phyloP scores from a whole-genome alignment of 164 flowering plant genomes.

The Macadamia tetraphylla region DNA sequence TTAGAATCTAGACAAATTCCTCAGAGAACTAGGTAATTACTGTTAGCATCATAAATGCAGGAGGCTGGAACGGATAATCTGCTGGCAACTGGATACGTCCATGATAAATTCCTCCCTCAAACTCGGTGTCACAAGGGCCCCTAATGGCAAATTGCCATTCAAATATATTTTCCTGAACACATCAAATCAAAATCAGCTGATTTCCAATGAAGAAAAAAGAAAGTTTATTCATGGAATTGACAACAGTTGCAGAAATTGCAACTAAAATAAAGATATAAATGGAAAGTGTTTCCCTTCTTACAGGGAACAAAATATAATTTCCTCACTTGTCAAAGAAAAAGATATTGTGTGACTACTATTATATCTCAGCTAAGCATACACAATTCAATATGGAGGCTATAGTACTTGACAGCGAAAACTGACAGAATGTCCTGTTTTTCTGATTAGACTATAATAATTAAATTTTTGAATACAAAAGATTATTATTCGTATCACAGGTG shows the following conservation, averaged over 20 bases:
- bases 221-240: background rate
- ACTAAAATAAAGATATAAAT: background rate
- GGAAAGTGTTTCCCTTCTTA: too few relatives aligned
- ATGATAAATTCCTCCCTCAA: slow-evolving; percentile 97
- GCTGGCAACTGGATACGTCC: slow-evolving; percentile 93
- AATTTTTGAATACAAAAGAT: too few relatives aligned
- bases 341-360: too few relatives aligned
- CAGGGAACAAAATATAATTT: too few relatives aligned
- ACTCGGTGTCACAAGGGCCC: slow-evolving; percentile 86
- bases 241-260: too few relatives aligned
- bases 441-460: too few relatives aligned
- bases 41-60: slow-evolving; percentile 85
- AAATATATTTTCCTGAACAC: slow-evolving; percentile 84
- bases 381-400: too few relatives aligned
- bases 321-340: too few relatives aligned
- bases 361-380: too few relatives aligned
- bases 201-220: background rate
- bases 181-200: background rate
- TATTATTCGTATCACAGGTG: too few relatives aligned
- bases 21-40: slow-evolving; percentile 28
- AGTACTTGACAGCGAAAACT: too few relatives aligned
- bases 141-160: slow-evolving; percentile 99
- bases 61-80: slow-evolving; percentile 97
- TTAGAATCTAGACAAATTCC: background rate
- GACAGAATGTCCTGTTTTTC: too few relatives aligned